These are phyloP conservation scores for Diplosphaera chodatii DNA, from an alignment of 139 green algal genomes.

Conservation along the genomic window DNA sequence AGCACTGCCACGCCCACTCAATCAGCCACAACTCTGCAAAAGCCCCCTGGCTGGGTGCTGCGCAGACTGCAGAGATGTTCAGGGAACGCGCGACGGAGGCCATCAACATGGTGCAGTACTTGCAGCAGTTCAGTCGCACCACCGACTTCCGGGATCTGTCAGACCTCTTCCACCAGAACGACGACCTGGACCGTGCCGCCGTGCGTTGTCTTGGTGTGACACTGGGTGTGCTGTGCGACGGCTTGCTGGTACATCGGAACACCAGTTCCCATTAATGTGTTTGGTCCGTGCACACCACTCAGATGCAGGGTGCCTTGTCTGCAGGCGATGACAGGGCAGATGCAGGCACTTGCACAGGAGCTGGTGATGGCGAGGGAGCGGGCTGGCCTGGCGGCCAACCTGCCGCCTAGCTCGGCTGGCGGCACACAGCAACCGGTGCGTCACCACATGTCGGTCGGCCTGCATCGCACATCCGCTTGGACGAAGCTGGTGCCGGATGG, in stretches of 20 bases:
- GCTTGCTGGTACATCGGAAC: too few species aligned
- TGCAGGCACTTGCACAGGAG: conserved; percentile 34
- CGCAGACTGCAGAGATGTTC: conserved; percentile 30
- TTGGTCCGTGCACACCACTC: too few species aligned
- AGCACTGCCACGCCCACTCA: too few species aligned
- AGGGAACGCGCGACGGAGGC: conserved; percentile 29
- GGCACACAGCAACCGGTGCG: not conserved
- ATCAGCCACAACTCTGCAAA: too few species aligned
- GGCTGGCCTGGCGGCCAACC: conserved; percentile 6
- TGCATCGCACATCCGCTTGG: not conserved
- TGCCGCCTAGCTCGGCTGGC: not conserved
- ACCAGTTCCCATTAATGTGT: too few species aligned
- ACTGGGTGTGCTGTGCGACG: too few species aligned
- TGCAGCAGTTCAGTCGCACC: conserved; percentile 37
- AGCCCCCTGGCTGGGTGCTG: too few species aligned
- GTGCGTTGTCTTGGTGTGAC: conserved; percentile 10
- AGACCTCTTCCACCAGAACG: conserved; percentile 44
- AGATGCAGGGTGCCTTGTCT: too few species aligned
- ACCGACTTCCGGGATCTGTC: conserved; percentile 35
- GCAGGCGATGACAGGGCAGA: conserved; percentile 32
- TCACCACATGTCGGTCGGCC: not conserved
- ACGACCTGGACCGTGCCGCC: conserved; percentile 40
- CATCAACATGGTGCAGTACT: conserved; percentile 22
- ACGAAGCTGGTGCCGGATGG: too few species aligned
- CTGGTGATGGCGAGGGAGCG: conserved; percentile 34